Evolutionary conservation across 495 filamentous ascomycete species (phyloP), one percentile per base, ranked within the genome.

Genomic region (Podospora fimiseda): DNA sequence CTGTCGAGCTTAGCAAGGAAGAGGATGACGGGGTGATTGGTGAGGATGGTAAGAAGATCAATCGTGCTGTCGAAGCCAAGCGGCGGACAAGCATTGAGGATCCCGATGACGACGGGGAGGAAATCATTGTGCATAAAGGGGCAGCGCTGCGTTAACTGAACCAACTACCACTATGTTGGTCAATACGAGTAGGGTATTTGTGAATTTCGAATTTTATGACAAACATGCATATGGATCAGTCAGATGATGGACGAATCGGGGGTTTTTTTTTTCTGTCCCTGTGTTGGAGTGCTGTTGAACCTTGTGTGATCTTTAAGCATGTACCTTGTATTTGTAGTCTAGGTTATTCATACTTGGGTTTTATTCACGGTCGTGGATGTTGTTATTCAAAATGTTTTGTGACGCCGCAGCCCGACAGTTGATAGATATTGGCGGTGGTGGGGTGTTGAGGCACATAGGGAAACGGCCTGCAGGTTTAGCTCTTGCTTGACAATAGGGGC

Each of bases 11-110:
- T 18, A 54, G 60, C 9, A 36, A 67, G 14, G 60, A 57, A 45
- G 63, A 66, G 37, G 60, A 58, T 3, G 56, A 57, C 1, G 58
- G 53, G 19, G 53, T 67, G 14, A 59, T 65, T 9, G 62, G 66
- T 0, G 69, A 74, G 43, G 65, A 74, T 19, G 72, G 71, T 23
- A 66, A 75, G 48, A 70, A 63, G 63, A 74, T 73, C 30, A 62
- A 68, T 52, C 66, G 73, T 16, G 76, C 74, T 16, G 72, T 76
- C 2, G 77, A 81, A 64, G 77, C 77, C 4, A 68, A 70, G 51
- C 58, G 76, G 43, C 64, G 77, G 52, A 81, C 75, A 43, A 80
- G 76, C 60, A 72, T 80, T 21, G 78, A 79, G 58, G 78, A 81
- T 49, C 76, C 77, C 13, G 78, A 81, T 52, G 78, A 79, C 16